Conservation (phyloP, 129 eudicot species). For the Chrysanthemum makinoi region DNA sequence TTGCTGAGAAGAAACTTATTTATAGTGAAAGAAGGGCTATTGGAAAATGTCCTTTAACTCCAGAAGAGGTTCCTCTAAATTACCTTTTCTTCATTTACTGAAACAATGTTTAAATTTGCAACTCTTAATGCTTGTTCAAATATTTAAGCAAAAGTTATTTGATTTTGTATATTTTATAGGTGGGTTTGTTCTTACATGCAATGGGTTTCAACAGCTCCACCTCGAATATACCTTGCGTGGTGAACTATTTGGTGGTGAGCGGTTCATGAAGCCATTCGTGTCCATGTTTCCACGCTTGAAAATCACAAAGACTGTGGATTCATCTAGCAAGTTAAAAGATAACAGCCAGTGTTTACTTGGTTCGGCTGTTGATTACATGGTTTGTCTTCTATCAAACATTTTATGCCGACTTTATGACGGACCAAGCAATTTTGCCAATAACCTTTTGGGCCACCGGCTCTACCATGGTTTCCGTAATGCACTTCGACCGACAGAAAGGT, state of each 20-base stretch:
- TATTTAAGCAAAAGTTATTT: background rate
- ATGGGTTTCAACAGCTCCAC: slow-evolving; percentile 88
- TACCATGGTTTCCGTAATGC: slow-evolving; percentile 86
- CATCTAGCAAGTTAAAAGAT: slow-evolving; percentile 62
- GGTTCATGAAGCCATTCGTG: slow-evolving; percentile 88
- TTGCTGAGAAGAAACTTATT: slow-evolving; percentile 70
- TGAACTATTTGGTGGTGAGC: slow-evolving; percentile 90
- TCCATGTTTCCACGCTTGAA: slow-evolving; percentile 88
- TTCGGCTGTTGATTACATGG: slow-evolving; percentile 99
- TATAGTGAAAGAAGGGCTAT: slow-evolving; percentile 83
- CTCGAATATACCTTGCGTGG: slow-evolving; percentile 87
- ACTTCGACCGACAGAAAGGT: slow-evolving; percentile 82
- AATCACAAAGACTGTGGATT: slow-evolving; percentile 79
- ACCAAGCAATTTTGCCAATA: slow-evolving; percentile 95
- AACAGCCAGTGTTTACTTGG: slow-evolving; percentile 70
- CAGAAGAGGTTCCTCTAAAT: slow-evolving; percentile 73
- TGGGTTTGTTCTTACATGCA: slow-evolving; percentile 74
- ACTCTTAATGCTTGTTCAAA: background rate
- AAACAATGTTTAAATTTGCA: background rate
- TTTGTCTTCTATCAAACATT: slow-evolving; percentile 88
- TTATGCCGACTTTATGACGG: slow-evolving; percentile 99
- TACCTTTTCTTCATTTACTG: background rate
- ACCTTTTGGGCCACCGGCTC: slow-evolving; percentile 92
- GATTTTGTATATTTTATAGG: slow-evolving; percentile 42
- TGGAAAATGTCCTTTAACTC: slow-evolving; percentile 95